Percentiles rank a stretch among this genome's conserved stretches.
Conservation (phyloP, 2,329 filamentous ascomycete species). For the Fusarium sp. region DNA sequence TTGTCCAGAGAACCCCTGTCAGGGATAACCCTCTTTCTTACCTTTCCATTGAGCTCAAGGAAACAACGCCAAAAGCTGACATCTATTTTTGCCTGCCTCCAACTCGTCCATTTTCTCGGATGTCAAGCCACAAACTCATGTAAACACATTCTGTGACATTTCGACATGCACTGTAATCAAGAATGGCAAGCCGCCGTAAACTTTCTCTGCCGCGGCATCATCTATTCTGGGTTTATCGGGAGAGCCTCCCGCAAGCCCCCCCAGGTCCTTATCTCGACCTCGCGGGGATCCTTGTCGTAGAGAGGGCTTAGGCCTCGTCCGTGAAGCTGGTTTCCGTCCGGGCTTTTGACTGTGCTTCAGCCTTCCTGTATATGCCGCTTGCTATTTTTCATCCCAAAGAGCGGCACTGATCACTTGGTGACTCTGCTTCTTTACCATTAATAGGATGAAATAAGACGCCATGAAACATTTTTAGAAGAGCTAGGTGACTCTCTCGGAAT, state of each 20-base stretch:
- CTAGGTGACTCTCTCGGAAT: neutral
- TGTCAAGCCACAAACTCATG: conserved; percentile 12
- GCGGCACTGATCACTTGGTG: conserved; percentile 17
- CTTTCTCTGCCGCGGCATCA: neutral
- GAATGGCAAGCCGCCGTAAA: neutral
- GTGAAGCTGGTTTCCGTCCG: neutral
- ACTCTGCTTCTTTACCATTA: neutral
- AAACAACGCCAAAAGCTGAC: neutral
- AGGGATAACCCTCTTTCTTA: conserved; percentile 4
- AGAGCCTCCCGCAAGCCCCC: conserved; percentile 4
- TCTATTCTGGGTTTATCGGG: conserved; percentile 7
- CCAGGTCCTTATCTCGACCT: conserved; percentile 7
- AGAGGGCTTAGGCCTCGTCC: conserved; percentile 14
- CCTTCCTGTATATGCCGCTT: conserved; percentile 3
- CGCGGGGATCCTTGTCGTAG: conserved; percentile 1
- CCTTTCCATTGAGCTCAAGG: neutral
- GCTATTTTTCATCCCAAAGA: neutral
- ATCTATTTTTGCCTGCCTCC: neutral
- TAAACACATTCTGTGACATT: neutral
- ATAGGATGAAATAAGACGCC: neutral
- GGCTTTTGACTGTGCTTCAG: conserved; percentile 4
- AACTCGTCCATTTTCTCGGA: conserved; percentile 1
- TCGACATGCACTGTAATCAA: neutral
- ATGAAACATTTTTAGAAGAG: neutral
- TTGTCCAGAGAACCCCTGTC: conserved; percentile 5